Conservation (phyloP, 75 land plant species). For the Sequoiadendron giganteum region DNA sequence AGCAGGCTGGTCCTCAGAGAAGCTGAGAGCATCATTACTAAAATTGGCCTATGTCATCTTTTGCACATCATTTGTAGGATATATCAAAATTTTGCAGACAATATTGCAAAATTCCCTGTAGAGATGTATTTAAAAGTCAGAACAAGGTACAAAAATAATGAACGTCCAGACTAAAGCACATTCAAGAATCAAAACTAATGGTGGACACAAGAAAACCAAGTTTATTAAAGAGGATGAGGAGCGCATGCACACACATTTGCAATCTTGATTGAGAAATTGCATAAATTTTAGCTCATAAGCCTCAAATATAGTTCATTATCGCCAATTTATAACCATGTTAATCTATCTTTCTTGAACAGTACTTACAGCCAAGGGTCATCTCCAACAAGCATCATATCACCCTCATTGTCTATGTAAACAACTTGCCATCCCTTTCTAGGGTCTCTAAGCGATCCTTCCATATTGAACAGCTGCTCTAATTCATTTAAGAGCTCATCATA, state of each 20-base stretch:
- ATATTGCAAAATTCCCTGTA: constrained; percentile 57
- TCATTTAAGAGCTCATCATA: constrained; percentile 50
- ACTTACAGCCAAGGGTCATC: constrained; percentile 91
- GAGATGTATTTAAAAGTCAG: not conserved
- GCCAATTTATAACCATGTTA: not conserved
- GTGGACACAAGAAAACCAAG: not conserved
- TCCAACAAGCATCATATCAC: constrained; percentile 86
- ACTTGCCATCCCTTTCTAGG: constrained; percentile 72
- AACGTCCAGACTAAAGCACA: not conserved
- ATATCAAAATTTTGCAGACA: constrained; percentile 55
- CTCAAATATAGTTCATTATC: not conserved
- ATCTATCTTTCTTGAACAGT: not conserved
- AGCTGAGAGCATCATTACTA: constrained; percentile 49
- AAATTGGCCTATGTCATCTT: constrained; percentile 32
- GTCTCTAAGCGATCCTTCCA: constrained; percentile 65
- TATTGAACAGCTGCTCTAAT: constrained; percentile 54
- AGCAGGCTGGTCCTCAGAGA: constrained; percentile 46
- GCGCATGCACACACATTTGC: not conserved
- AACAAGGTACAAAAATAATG: not conserved
- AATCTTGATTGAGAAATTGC: not conserved
- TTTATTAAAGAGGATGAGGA: not conserved
- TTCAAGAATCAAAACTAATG: not conserved
- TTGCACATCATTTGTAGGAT: constrained; percentile 56
- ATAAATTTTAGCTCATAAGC: not conserved
- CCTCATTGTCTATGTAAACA: constrained; percentile 86